These are phyloP conservation scores for Cornus kousa DNA, from an alignment of 148 eudicot genomes.

Conservation along the genomic window DNA sequence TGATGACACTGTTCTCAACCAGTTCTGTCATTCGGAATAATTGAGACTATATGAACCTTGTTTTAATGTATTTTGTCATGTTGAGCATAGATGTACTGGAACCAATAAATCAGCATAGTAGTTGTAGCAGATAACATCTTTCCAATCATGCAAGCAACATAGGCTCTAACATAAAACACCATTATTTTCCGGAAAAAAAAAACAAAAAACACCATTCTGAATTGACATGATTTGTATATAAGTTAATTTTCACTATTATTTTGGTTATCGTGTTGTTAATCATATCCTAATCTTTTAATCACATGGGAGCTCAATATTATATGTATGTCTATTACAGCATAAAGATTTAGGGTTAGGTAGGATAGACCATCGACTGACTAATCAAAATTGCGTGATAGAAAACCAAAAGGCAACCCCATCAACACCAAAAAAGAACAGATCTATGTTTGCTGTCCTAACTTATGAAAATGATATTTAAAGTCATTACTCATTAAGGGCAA, in stretches of 20 bases:
- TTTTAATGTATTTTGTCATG: neutral
- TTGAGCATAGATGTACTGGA: neutral
- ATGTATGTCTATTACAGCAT: neutral
- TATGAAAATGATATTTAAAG: neutral
- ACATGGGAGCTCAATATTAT: conserved; percentile 14
- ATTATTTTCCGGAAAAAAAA: too few species aligned
- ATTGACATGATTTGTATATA: neutral
- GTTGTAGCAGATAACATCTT: too few species aligned
- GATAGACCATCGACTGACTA: conserved; percentile 25
- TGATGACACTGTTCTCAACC: neutral
- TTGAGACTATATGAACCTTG: neutral
- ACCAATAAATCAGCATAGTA: neutral
- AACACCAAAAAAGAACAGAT: conserved; percentile 10
- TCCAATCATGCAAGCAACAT: neutral
- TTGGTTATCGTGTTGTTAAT: neutral
- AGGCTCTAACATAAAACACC: neutral
- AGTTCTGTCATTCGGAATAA: neutral
- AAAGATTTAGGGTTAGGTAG: conserved; percentile 31
- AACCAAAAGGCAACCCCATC: conserved; percentile 13
- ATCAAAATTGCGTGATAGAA: conserved; percentile 8
- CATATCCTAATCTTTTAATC: conserved; percentile 2
- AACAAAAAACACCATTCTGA: neutral
- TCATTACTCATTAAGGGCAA: neutral
- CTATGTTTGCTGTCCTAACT: conserved; percentile 13
- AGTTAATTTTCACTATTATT: neutral